phyloP scores from a whole-genome alignment of 371 early-diverging fungal species.

The Haplosporangium sp. region DNA sequence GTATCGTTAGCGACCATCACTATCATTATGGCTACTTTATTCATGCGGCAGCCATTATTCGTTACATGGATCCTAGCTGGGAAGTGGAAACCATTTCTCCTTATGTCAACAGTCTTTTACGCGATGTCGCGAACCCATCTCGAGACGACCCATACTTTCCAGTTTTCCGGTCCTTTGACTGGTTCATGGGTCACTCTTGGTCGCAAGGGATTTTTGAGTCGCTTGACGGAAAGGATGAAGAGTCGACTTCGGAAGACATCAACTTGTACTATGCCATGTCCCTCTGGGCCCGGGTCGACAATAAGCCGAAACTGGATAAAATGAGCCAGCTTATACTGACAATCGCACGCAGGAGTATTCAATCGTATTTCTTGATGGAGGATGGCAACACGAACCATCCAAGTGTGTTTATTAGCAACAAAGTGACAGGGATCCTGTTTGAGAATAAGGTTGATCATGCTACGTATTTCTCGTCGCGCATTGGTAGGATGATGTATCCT shows the following conservation, averaged over 20 bases:
- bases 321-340: slow-evolving; percentile 65
- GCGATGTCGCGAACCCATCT: slow-evolving; percentile 76
- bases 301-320: slow-evolving; percentile 54
- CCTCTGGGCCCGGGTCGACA: slow-evolving; percentile 67
- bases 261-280: slow-evolving; percentile 81
- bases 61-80: slow-evolving; percentile 69
- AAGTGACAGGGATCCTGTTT: slow-evolving; percentile 79
- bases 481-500: slow-evolving; percentile 13
- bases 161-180: slow-evolving; percentile 75
- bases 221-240: slow-evolving; percentile 79
- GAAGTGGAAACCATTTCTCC: slow-evolving; percentile 42
- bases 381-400: slow-evolving; percentile 64
- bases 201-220: slow-evolving; percentile 78
- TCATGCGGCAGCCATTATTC: slow-evolving; percentile 74
- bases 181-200: slow-evolving; percentile 87
- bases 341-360: slow-evolving; percentile 67
- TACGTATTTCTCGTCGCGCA: slow-evolving; percentile 39
- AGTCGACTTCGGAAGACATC: slow-evolving; percentile 80
- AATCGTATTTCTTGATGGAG: slow-evolving; percentile 74
- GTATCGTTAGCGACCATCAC: slow-evolving; percentile 75
- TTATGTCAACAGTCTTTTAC: slow-evolving; percentile 59
- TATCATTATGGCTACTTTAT: slow-evolving; percentile 84
- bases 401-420: slow-evolving; percentile 63
- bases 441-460: slow-evolving; percentile 79
- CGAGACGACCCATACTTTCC: slow-evolving; percentile 69